Conservation (phyloP, 768 basidiomycete species). For the Brasilioporus rufonigricans region DNA sequence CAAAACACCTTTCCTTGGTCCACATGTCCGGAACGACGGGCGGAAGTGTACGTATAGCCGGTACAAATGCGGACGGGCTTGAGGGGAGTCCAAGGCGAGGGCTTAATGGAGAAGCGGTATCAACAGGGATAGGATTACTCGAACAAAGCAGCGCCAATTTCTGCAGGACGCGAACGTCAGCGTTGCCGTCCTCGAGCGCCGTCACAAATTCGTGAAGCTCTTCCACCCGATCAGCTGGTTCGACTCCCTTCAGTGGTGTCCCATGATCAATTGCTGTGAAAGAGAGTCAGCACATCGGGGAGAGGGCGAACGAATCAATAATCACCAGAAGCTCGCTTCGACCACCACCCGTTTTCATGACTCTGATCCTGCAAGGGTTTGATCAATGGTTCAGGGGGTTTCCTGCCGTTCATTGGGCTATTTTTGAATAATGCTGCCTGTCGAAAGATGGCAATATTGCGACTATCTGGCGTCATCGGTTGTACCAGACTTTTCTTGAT, state of each 20-base stretch:
- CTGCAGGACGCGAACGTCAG: constrained; percentile 56
- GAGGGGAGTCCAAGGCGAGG: constrained; percentile 48
- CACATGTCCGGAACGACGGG: constrained; percentile 60
- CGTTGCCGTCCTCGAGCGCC: constrained; percentile 51
- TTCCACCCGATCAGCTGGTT: constrained; percentile 39
- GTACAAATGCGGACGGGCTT: constrained; percentile 58
- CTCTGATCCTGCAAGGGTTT: constrained; percentile 66
- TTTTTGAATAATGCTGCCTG: constrained; percentile 81
- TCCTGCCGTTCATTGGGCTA: constrained; percentile 63
- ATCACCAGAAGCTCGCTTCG: constrained; percentile 70
- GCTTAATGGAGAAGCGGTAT: constrained; percentile 50
- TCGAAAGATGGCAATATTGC: constrained; percentile 56
- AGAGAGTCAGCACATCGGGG: constrained; percentile 9
- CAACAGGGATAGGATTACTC: constrained; percentile 47
- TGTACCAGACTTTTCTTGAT: constrained; percentile 30
- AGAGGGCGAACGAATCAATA: constrained; percentile 13
- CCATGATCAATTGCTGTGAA: constrained; percentile 43
- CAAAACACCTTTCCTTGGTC: constrained; percentile 69
- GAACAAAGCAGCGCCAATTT: constrained; percentile 63
- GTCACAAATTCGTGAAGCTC: constrained; percentile 55
- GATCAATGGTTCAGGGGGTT: constrained; percentile 54
- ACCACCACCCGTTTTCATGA: constrained; percentile 82
- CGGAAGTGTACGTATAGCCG: constrained; percentile 36
- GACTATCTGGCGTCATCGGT: constrained; percentile 67
- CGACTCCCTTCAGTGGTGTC: constrained; percentile 40